Conservation (phyloP, 2,329 filamentous ascomycete species). For the Phyllosticta citriasiana region DNA sequence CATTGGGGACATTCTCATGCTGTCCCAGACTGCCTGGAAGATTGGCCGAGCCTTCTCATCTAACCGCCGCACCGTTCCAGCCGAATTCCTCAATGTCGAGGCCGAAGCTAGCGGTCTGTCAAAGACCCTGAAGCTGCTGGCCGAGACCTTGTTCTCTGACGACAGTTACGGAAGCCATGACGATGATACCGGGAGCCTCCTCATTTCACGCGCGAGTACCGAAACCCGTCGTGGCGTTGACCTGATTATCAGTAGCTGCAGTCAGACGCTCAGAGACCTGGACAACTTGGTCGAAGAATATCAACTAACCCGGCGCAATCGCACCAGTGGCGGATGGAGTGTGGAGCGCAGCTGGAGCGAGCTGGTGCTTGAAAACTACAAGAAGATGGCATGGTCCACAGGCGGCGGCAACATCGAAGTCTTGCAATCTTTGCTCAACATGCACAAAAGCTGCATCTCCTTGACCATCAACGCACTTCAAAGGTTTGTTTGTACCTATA, state of each 20-base stretch:
- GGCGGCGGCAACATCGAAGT: constrained; percentile 33
- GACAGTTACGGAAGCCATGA: constrained; percentile 15
- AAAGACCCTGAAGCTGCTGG: constrained; percentile 35
- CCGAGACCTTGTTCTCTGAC: constrained; percentile 32
- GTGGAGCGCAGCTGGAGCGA: constrained; percentile 37
- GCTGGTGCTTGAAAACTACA: constrained; percentile 31
- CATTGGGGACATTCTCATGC: constrained; percentile 36
- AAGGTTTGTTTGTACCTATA: constrained; percentile 19
- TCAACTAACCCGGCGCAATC: constrained; percentile 33
- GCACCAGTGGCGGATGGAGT: constrained; percentile 30
- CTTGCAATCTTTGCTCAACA: constrained; percentile 31
- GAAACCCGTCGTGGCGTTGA: constrained; percentile 28
- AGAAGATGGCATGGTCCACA: constrained; percentile 36
- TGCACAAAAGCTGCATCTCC: constrained; percentile 33
- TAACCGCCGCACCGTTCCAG: constrained; percentile 28
- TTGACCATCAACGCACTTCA: constrained; percentile 33
- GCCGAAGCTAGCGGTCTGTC: constrained; percentile 32
- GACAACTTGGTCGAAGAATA: constrained; percentile 37
- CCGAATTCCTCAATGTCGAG: constrained; percentile 35
- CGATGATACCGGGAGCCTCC: constrained; percentile 9
- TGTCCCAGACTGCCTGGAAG: constrained; percentile 38
- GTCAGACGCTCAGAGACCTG: constrained; percentile 32
- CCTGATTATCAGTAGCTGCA: constrained; percentile 30
- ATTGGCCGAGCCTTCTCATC: constrained; percentile 35
- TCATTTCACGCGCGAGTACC: constrained; percentile 27